Evolutionary conservation across 1,284 basidiomycete species (phyloP).

Genomic region (Trametes hirsuta): DNA sequence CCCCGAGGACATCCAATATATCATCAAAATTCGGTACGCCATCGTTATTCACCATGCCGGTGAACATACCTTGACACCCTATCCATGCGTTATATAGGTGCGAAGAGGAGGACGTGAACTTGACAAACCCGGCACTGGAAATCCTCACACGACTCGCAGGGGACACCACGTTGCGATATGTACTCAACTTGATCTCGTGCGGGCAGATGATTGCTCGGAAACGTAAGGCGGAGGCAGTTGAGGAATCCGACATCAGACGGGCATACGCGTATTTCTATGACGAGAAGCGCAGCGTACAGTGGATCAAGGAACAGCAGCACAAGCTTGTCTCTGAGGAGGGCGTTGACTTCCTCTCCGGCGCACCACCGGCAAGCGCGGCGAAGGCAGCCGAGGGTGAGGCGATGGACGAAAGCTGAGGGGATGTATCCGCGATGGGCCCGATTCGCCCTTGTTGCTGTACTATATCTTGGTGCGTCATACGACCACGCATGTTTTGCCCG

Average conservation of each 20-base stretch:
- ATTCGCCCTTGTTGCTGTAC: conserved; percentile 12
- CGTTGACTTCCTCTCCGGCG: conserved; percentile 33
- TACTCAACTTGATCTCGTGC: conserved; percentile 91
- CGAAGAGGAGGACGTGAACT: conserved; percentile 95
- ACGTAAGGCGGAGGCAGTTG: conserved; percentile 77
- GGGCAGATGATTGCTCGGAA: conserved; percentile 84
- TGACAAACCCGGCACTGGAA: conserved; percentile 73
- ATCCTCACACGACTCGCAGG: conserved; percentile 86
- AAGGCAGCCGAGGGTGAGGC: conserved; percentile 25
- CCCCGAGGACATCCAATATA: conserved; percentile 86
- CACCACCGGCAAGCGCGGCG: conserved; percentile 29
- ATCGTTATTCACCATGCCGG: too few relatives aligned
- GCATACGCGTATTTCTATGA: conserved; percentile 94
- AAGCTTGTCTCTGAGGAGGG: conserved; percentile 71
- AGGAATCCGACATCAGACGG: conserved; percentile 82
- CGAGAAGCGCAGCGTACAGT: conserved; percentile 93
- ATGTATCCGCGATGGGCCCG: not conserved
- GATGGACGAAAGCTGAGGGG: conserved; percentile 39
- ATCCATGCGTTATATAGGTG: conserved; percentile 53
- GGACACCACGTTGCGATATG: conserved; percentile 88
- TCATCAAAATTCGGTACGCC: conserved; percentile 89
- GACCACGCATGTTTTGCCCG: not conserved
- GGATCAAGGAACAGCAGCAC: conserved; percentile 87
- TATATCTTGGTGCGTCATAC: conserved; percentile 23
- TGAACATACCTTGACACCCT: not conserved